Percentiles rank a stretch among this genome's conserved stretches.
Evolutionary conservation across 2,329 filamentous ascomycete genomes (phyloP).

Genomic region (Thielaviopsis punctulata): DNA sequence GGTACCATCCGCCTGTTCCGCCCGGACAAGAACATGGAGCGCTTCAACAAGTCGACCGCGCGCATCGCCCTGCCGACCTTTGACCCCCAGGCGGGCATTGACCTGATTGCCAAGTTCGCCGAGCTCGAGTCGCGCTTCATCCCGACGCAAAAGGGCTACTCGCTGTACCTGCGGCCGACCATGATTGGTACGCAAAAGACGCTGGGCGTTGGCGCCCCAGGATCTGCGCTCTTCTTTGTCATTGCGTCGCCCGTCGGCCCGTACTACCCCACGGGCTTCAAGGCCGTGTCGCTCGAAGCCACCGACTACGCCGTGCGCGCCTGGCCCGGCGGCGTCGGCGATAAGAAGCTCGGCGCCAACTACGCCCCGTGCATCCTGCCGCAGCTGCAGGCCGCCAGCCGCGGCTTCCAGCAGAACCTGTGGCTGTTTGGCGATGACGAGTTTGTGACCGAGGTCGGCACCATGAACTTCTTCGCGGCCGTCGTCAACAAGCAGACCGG

Average conservation of each 20-base stretch:
- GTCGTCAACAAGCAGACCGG: constrained; percentile 75
- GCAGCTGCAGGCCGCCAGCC: constrained; percentile 75
- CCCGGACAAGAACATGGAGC: constrained; percentile 89
- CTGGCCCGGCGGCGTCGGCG: constrained; percentile 93
- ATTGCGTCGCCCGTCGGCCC: constrained; percentile 94
- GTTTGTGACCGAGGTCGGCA: constrained; percentile 91
- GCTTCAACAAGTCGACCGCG: constrained; percentile 77
- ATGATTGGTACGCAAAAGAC: constrained; percentile 96
- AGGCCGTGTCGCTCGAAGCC: constrained; percentile 86
- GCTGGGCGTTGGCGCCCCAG: constrained; percentile 80
- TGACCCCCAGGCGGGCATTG: constrained; percentile 52
- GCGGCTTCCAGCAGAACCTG: constrained; percentile 93
- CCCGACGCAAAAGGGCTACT: constrained; percentile 72
- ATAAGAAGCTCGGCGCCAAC: constrained; percentile 97
- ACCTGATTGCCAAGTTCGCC: constrained; percentile 66
- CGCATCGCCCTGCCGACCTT: constrained; percentile 90
- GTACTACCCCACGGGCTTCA: constrained; percentile 97
- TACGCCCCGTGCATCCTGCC: constrained; percentile 99
- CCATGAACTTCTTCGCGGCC: constrained; percentile 94
- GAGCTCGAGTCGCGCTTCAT: constrained; percentile 80
- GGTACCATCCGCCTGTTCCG: constrained; percentile 77
- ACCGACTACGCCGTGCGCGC: constrained; percentile 93
- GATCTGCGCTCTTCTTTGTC: constrained; percentile 79
- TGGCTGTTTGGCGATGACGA: constrained; percentile 96
- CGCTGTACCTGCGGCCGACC: constrained; percentile 84